These are phyloP conservation scores for Penicillium simplicissimum DNA, from an alignment of 495 filamentous ascomycete genomes.

Conservation along the genomic window DNA sequence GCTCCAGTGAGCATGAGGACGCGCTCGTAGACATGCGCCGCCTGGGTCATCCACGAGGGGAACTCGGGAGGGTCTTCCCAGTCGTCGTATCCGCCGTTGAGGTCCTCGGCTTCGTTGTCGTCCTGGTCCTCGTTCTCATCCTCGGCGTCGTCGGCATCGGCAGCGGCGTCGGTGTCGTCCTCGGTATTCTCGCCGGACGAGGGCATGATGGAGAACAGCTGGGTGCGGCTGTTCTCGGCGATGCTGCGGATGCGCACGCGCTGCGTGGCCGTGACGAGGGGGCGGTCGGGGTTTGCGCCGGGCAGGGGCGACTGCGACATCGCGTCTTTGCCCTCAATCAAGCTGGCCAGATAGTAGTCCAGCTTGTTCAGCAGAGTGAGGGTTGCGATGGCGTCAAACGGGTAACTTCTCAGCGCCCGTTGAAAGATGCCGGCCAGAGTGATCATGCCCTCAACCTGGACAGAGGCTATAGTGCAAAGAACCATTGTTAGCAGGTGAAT, in stretches of 20 bases:
- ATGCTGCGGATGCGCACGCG: constrained; percentile 81
- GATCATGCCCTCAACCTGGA: constrained; percentile 83
- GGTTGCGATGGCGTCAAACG: constrained; percentile 61
- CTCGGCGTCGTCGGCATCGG: not conserved
- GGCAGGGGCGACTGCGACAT: constrained; percentile 64
- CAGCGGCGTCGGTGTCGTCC: too few relatives aligned
- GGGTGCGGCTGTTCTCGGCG: constrained; percentile 54
- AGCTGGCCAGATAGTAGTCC: constrained; percentile 71
- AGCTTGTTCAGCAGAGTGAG: constrained; percentile 73
- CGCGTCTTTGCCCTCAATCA: constrained; percentile 66
- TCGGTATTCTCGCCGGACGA: not conserved
- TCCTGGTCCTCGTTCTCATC: not conserved
- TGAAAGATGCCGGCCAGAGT: constrained; percentile 69
- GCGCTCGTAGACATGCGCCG: not conserved
- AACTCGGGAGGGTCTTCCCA: constrained; percentile 35
- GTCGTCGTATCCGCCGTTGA: constrained; percentile 22
- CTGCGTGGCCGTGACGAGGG: constrained; percentile 59
- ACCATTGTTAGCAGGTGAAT: not conserved
- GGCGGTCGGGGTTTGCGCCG: constrained; percentile 56
- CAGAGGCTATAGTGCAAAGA: constrained; percentile 53
- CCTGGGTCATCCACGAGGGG: constrained; percentile 35
- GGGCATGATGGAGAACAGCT: constrained; percentile 62
- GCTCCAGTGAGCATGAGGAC: not conserved
- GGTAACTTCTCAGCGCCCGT: constrained; percentile 65
- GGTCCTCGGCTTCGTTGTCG: not conserved